phyloP scores from a whole-genome alignment of 2,329 filamentous ascomycete species.

The Colletotrichum sublineola region DNA sequence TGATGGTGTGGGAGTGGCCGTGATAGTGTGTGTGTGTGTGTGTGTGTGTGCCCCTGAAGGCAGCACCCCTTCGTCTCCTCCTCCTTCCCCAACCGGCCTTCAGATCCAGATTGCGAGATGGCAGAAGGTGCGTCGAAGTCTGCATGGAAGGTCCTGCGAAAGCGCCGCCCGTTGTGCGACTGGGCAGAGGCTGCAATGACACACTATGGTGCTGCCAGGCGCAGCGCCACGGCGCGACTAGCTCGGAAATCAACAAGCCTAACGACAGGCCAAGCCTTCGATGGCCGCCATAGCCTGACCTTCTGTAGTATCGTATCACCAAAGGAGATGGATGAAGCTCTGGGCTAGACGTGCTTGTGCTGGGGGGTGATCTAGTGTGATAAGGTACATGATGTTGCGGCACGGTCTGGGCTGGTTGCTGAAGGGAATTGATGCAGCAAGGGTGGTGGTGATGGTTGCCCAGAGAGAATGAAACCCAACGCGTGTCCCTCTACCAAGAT shows the following conservation, averaged over 20 bases:
- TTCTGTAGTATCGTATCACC: slow-evolving; percentile 29
- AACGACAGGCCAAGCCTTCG: slow-evolving; percentile 18
- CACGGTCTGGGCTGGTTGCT: background rate
- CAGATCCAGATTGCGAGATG: slow-evolving; percentile 23
- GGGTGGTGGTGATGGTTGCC: background rate
- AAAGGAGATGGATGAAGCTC: background rate
- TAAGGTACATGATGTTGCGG: background rate
- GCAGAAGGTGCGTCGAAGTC: slow-evolving; percentile 41
- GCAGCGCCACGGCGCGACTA: slow-evolving; percentile 29
- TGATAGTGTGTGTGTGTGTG: slow-evolving; percentile 15
- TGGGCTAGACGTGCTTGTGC: background rate
- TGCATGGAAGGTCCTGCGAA: slow-evolving; percentile 36
- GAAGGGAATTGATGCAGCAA: background rate
- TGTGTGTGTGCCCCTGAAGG: background rate
- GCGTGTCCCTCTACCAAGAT: background rate
- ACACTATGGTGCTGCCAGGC: slow-evolving; percentile 21
- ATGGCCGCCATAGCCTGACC: slow-evolving; percentile 12
- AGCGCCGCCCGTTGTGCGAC: slow-evolving; percentile 28
- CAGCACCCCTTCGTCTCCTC: background rate
- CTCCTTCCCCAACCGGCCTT: slow-evolving; percentile 4
- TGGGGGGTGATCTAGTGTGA: slow-evolving; percentile 8
- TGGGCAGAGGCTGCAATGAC: slow-evolving; percentile 30
- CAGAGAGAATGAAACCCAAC: slow-evolving; percentile 4
- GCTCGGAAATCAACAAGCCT: slow-evolving; percentile 10
- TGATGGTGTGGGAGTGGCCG: slow-evolving; percentile 16